Base-by-base conservation (phyloP, 768 basidiomycete genomes). In the Peribolospora baueri region DNA sequence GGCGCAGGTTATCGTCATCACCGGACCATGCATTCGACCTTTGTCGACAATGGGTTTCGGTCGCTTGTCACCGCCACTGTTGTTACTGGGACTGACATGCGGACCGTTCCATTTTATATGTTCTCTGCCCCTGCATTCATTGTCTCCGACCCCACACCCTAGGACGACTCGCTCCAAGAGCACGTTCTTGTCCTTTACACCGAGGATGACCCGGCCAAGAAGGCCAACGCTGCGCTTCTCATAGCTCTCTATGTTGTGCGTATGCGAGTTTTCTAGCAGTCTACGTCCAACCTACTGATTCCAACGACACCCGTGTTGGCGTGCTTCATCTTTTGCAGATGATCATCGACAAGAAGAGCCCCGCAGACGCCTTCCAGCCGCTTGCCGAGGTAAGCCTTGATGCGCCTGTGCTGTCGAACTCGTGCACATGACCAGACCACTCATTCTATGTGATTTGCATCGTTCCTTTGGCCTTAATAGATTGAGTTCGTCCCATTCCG, bases 331-430 rank as follows among this genome's bases (percentile, higher is more conserved):
- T 52, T 54, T 51, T 55, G 54, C 64, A 93, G 88, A 81, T 95
- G 78, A 88, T 97, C 61, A 87, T 93, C 1, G 79, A 82, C 67
- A 75, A 82, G 54, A 80, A 80, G 56, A 76, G 82, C 14, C 90
- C 91, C 40, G 90, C 85, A 80, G 84, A 90, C 68, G 87, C 88
- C 3, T 90, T 95, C 66, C 80, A 85, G 60, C 90, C 91, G 3
- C 80, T 97, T 53, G 84, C 87, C 41, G 80, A 53, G 38, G 55
- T 64, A 36, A 62, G 63, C 48, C 53, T 63, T 25, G 25, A 25
- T 25, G 25, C 25, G 25, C 25, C 25, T 25, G 25, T 25, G 25
- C 25, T 25, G 25, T 25, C 25, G 25, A 25, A 25, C 25, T 25
- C 25, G 25, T 25, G 25, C 25, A 25, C 25, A 25, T 25, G 25